Evolutionary conservation across 208 protist species (phyloP).

Genomic region (Acanthamoeba castellanii): DNA sequence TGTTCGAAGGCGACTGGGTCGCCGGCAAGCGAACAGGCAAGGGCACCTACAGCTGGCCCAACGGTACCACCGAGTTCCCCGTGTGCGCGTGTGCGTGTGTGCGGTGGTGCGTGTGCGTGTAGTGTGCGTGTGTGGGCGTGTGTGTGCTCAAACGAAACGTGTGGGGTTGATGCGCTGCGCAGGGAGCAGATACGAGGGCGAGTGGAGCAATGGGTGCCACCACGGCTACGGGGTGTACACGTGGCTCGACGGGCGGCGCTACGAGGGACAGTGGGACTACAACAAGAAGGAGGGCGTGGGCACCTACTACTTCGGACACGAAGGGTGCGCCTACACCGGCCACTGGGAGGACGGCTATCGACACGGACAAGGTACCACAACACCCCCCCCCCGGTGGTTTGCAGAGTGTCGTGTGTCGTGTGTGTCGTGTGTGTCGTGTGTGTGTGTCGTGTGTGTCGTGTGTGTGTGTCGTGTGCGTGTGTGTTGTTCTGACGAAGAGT

Average conservation of each 20-base stretch:
- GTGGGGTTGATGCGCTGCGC: no score
- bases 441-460: no score
- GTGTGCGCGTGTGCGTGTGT: background rate
- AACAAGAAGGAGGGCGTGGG: slow-evolving; percentile 64
- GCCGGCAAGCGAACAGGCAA: slow-evolving; percentile 55
- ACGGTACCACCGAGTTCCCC: background rate
- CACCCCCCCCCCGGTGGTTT: no score
- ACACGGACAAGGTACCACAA: slow-evolving; percentile 8
- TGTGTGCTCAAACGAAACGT: background rate
- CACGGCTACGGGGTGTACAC: slow-evolving; percentile 56
- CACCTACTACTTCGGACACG: slow-evolving; percentile 46
- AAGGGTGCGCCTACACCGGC: slow-evolving; percentile 39
- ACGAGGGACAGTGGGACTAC: slow-evolving; percentile 59
- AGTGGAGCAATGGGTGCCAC: slow-evolving; percentile 64
- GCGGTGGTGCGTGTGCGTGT: no score
- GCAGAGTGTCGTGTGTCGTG: no score
- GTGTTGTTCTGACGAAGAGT: background rate
- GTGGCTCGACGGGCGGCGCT: slow-evolving; percentile 50
- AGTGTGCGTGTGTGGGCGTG: background rate
- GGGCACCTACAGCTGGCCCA: slow-evolving; percentile 67
- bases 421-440: background rate
- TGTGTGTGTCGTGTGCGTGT: background rate
- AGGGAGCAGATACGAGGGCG: slow-evolving; percentile 59
- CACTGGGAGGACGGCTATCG: slow-evolving; percentile 42
- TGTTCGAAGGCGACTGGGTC: slow-evolving; percentile 69